Percentiles rank a stretch among this genome's conserved stretches.
These are phyloP conservation scores for Nicotiana benthamiana DNA, from an alignment of 257 asterid genomes.

Conservation along the genomic window DNA sequence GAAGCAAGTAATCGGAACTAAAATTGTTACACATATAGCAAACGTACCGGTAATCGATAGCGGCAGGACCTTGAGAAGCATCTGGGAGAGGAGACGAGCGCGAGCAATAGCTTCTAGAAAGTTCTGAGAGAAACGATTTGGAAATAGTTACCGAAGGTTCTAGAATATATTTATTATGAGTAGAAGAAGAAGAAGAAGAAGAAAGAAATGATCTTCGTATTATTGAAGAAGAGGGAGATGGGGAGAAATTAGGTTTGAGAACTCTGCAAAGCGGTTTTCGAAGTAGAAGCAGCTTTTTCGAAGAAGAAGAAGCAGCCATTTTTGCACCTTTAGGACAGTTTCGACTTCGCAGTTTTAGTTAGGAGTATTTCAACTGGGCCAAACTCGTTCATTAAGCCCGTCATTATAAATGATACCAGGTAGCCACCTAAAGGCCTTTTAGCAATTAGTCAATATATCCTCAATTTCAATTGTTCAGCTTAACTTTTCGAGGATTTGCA, in stretches of 20 bases:
- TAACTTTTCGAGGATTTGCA: too few relatives aligned
- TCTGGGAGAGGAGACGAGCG: slow-evolving; percentile 34
- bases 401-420: too few relatives aligned
- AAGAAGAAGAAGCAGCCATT: slow-evolving; percentile 28
- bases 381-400: neutral
- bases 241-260: slow-evolving; percentile 15
- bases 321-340: neutral
- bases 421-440: too few relatives aligned
- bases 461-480: too few relatives aligned
- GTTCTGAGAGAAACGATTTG: neutral
- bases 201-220: slow-evolving; percentile 6
- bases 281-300: slow-evolving; percentile 16
- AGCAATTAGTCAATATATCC: too few relatives aligned
- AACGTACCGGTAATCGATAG: slow-evolving; percentile 51
- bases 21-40: neutral
- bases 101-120: slow-evolving; percentile 21
- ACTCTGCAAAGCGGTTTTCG: slow-evolving; percentile 25
- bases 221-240: slow-evolving; percentile 8
- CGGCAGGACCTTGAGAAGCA: slow-evolving; percentile 40
- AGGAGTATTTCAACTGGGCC: neutral
- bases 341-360: neutral
- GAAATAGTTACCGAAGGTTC: slow-evolving; percentile 21
- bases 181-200: neutral
- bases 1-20: neutral
- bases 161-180: neutral